Base-by-base conservation (phyloP, 352 stramenopile species). In the Phytophthora pini region DNA sequence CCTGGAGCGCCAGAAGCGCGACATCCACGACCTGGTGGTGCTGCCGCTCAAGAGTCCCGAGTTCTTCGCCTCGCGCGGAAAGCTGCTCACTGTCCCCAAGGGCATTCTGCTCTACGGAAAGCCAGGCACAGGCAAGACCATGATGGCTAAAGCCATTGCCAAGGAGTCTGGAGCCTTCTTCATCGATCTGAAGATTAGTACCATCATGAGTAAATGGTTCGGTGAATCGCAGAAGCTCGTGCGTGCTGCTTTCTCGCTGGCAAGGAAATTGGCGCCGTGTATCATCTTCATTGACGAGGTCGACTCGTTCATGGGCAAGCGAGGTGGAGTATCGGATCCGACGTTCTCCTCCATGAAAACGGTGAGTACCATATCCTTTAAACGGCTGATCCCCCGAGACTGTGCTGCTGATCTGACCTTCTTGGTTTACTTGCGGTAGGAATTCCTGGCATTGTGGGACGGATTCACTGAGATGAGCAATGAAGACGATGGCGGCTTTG, bases 211-310 rank as follows among this genome's bases (percentile, higher is more conserved):
- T 59, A 96, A 96, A 70, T 96, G 88, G 88, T 96, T 96, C 64
- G 88, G 88, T 39, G 88, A 96, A 65, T 97, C 86, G 27, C 78
- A 98, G 73, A 99, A 99, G 80, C 79, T 98, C 20, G 93, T 98
- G 51, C 85, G 90, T 36, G 94, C 94, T 0, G 93, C 90, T 17
- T 98, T 98, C 75, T 93, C 84, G 45, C 76, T 99, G 29, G 96
- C 96, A 13, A 76, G 86, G 39, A 99, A 99, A 77, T 81, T 99
- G 40, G 86, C 93, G 43, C 97, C 97, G 2, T 97, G 90, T 65
- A 97, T 99, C 68, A 98, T 99, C 55, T 99, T 99, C 69, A 98
- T 99, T 49, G 97, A 99, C 72, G 97, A 99, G 70, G 89, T 99
- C 13, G 92, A 98, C 66, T 95, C 87, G 48, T 97, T 97, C 76